Conservation (phyloP, 352 stramenopile species). For the Globisporangium okanoganense region DNA sequence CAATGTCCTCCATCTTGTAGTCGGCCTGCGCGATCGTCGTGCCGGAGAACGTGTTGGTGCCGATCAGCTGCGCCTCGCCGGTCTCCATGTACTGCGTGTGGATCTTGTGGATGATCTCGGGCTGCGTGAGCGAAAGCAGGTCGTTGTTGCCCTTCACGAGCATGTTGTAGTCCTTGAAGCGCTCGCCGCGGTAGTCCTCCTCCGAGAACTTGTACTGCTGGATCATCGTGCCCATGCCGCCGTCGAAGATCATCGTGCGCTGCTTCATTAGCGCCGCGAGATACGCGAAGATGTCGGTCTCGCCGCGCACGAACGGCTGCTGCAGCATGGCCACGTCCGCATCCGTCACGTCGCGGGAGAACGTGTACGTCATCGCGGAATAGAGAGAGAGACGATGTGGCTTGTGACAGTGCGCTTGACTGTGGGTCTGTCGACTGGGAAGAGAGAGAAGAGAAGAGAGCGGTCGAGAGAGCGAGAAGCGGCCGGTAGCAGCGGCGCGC, state of each 20-base stretch:
- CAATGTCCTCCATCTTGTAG: conserved; percentile 95
- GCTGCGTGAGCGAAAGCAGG: conserved; percentile 94
- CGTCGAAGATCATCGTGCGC: conserved; percentile 94
- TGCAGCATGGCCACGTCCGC: conserved; percentile 48
- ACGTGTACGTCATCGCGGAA: conserved; percentile 13
- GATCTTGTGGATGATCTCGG: conserved; percentile 94
- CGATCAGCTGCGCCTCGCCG: conserved; percentile 92
- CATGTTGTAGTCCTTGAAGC: conserved; percentile 89
- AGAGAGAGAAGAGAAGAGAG: neutral
- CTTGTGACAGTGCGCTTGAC: neutral
- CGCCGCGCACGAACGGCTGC: conserved; percentile 56
- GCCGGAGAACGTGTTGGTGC: conserved; percentile 97
- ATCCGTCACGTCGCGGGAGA: conserved; percentile 23
- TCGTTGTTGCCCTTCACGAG: conserved; percentile 98
- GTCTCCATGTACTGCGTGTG: conserved; percentile 94
- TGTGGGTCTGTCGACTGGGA: neutral
- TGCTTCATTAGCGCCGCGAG: conserved; percentile 72
- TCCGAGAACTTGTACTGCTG: conserved; percentile 92
- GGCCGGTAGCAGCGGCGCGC: conserved; percentile 14
- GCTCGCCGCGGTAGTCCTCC: conserved; percentile 94
- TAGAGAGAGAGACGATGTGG: neutral
- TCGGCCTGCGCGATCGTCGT: conserved; percentile 96
- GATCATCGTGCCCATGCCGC: conserved; percentile 98
- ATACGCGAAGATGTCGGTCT: conserved; percentile 75
- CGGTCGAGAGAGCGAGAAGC: neutral